Evolutionary conservation across 306 rosid species (phyloP).

Genomic region (Ziziphus jujuba): DNA sequence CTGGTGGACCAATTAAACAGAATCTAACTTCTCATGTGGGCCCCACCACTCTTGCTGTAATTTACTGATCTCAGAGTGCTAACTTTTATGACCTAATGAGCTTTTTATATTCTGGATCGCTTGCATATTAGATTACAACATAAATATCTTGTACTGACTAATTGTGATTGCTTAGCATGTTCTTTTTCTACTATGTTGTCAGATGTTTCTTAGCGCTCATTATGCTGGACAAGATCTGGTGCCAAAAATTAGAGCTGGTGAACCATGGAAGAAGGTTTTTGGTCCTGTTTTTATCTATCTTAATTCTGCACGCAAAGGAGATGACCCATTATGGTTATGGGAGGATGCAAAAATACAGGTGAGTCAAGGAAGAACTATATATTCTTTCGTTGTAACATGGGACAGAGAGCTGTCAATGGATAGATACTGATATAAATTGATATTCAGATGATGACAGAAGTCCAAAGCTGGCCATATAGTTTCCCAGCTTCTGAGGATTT

Average conservation of each 20-base stretch:
- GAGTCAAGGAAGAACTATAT: not conserved
- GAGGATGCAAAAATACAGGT: constrained; percentile 58
- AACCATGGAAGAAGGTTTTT: constrained; percentile 57
- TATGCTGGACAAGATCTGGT: constrained; percentile 53
- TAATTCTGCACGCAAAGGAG: constrained; percentile 30
- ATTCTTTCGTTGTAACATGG: constrained; percentile 7
- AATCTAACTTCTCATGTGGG: constrained; percentile 93
- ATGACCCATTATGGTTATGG: constrained; percentile 50
- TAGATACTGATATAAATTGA: constrained; percentile 32
- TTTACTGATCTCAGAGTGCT: constrained; percentile 25
- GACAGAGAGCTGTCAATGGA: constrained; percentile 20
- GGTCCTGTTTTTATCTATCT: constrained; percentile 54
- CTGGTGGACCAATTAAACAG: constrained; percentile 93
- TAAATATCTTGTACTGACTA: not conserved
- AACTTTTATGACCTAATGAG: not conserved
- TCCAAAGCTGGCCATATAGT: constrained; percentile 52
- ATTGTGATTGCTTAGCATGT: constrained; percentile 16
- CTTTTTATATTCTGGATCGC: constrained; percentile 5
- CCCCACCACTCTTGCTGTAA: constrained; percentile 84
- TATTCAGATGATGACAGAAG: constrained; percentile 53
- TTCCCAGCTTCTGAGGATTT: constrained; percentile 53
- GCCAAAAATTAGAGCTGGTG: constrained; percentile 47
- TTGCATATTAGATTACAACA: constrained; percentile 2
- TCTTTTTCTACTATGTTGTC: constrained; percentile 24
- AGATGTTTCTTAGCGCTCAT: constrained; percentile 64